Percentiles rank a stretch among this genome's conserved stretches.
Evolutionary conservation across 2,329 filamentous ascomycete species (phyloP).

Genomic region (Fusarium newnesense): DNA sequence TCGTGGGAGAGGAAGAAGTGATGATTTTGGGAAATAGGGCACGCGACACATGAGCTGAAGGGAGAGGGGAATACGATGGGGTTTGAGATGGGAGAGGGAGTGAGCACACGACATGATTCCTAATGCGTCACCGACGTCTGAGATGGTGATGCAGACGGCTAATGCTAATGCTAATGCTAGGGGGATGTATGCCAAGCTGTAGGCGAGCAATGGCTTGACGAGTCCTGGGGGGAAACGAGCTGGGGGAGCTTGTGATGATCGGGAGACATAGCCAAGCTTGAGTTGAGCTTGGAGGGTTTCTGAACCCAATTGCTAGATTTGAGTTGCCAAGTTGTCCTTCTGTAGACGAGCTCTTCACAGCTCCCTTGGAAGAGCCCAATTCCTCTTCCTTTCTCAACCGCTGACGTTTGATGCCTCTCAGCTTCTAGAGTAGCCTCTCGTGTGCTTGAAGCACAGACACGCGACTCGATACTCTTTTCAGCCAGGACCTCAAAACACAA

Average conservation of each 20-base stretch:
- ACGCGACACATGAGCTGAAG: neutral
- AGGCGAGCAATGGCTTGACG: conserved; percentile 1
- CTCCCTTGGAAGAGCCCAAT: neutral
- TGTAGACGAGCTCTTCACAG: neutral
- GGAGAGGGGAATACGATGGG: neutral
- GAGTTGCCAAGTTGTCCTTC: neutral
- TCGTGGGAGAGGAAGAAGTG: neutral
- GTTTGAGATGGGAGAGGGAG: neutral
- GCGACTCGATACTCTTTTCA: conserved; percentile 34
- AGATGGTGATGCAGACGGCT: conserved; percentile 8
- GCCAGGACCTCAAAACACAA: neutral
- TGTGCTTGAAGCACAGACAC: conserved; percentile 10
- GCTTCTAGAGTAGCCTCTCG: neutral
- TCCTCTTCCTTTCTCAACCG: neutral
- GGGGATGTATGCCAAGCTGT: conserved; percentile 19
- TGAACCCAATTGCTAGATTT: neutral
- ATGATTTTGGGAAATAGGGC: conserved; percentile 8
- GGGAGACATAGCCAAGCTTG: neutral
- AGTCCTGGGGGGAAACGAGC: neutral
- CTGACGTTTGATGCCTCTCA: neutral
- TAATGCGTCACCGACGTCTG: conserved; percentile 34
- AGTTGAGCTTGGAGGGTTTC: neutral
- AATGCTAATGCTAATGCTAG: conserved; percentile 1
- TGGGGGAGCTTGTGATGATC: neutral
- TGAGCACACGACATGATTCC: conserved; percentile 37